Evolutionary conservation across 2,329 filamentous ascomycete genomes (phyloP), one percentile per base, ranked within the genome.

Genomic region (Botrytis medusae): DNA sequence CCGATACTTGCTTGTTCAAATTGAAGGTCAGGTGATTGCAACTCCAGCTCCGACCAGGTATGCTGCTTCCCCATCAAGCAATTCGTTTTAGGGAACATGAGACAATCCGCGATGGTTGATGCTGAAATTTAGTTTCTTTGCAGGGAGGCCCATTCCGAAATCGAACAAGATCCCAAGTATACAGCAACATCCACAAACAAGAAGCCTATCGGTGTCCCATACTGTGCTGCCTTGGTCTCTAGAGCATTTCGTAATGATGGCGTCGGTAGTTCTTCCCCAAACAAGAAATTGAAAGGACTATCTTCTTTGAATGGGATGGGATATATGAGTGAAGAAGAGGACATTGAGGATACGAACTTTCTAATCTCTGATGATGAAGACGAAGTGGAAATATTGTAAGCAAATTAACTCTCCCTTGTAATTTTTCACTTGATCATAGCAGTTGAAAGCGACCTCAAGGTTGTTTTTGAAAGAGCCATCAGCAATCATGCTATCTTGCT

Each of bases 1-100:
- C 40, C 88, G 94, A 61, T 97, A 97, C 81, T 85, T 98, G 2
- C 93, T 97, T 77, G 89, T 93, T n/a, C 75, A 78, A 72, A 67
- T 74, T 22, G 57, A 51, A 32, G 51, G 51, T 8, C 51, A 29
- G n/a, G 14, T 16, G n/a, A 57, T 57, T 32, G 14, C 51, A 57
- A 57, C 51, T 18, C 51, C 51, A 57, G n/a, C n/a, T 4, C 14
- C 51, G 14, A 57, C 18, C 32, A 59, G 37, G 65, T 69, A 57
- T 57, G 65, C 42, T 57, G 65, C 42, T 42, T 69, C 2, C 40
- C n/a, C 14, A 18, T 25, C 40, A 51, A 57, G 16, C 4, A 8
- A 25, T 18, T 32, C 16, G 14, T 22, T n/a, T 25, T 18, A 20
- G 25, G 8, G 9, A 10, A n/a, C 2, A 57, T 25, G 25, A 25